These are phyloP conservation scores for Russula foetens DNA, from an alignment of 768 basidiomycete genomes.

Conservation along the genomic window DNA sequence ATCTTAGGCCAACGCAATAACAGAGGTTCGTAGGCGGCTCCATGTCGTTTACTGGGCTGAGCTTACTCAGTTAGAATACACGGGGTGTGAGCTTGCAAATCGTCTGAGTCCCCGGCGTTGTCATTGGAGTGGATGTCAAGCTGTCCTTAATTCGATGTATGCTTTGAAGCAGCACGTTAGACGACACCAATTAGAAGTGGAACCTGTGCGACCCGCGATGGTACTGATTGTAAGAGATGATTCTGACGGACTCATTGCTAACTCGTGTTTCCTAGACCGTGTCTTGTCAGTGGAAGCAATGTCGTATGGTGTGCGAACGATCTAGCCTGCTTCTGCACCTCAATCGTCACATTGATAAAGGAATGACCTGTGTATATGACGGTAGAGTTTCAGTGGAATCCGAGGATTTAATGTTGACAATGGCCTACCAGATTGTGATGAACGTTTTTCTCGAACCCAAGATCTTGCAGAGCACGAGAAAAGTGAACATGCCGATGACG, in stretches of 20 bases:
- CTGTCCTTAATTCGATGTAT: conserved; percentile 17
- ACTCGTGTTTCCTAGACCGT: conserved; percentile 11
- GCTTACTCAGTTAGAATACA: conserved; percentile 12
- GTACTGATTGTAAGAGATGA: conserved; percentile 4
- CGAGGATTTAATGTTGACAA: background rate
- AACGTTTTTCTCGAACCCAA: conserved; percentile 11
- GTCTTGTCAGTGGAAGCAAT: conserved; percentile 17
- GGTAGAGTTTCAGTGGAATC: background rate
- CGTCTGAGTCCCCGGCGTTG: conserved; percentile 14
- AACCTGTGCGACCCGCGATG: conserved; percentile 10
- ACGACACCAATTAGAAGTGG: conserved; percentile 12
- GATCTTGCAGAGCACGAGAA: conserved; percentile 9
- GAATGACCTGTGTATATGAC: conserved; percentile 7
- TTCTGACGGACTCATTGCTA: background rate
- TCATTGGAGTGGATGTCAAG: conserved; percentile 16
- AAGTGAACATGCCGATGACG: conserved; percentile 10
- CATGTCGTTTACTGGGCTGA: conserved; percentile 2
- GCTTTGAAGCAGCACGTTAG: conserved; percentile 17
- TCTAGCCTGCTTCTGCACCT: conserved; percentile 10
- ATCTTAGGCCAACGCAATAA: background rate
- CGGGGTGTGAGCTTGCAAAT: conserved; percentile 8
- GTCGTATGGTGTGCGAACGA: conserved; percentile 17
- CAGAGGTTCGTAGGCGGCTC: conserved; percentile 10
- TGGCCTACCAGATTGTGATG: conserved; percentile 10
- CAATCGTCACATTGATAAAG: conserved; percentile 11